Conservation (phyloP, 495 filamentous ascomycete genomes). For the Penicillium silybi region DNA sequence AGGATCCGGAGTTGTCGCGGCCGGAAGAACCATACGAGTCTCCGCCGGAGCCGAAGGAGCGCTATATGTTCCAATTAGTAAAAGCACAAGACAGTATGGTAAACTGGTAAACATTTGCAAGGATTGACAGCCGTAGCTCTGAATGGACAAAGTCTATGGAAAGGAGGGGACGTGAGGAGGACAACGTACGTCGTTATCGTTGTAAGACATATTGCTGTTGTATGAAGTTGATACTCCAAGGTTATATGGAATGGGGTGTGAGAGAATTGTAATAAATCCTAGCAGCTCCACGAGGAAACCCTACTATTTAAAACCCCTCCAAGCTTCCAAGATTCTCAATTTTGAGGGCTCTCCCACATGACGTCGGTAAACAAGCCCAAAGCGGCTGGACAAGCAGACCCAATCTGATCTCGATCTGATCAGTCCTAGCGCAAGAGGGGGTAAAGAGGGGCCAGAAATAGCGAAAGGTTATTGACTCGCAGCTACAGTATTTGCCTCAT, state of each 20-base stretch:
- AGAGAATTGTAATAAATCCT: not conserved
- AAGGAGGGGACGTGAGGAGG: not conserved
- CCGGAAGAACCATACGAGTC: not conserved
- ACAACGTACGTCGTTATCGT: slow-evolving; percentile 4
- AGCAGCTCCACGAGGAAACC: not conserved
- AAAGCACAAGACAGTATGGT: too few species aligned
- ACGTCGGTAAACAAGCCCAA: not conserved
- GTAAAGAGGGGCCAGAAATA: not conserved
- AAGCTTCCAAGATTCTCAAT: not conserved
- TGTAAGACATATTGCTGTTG: slow-evolving; percentile 3
- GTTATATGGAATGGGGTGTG: not conserved
- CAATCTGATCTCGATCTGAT: slow-evolving; percentile 4
- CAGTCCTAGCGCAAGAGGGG: slow-evolving; percentile 1
- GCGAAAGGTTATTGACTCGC: not conserved
- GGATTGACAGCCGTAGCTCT: not conserved
- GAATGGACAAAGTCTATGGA: not conserved
- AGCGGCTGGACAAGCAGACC: not conserved
- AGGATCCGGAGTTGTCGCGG: not conserved
- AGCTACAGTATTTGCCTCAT: not conserved
- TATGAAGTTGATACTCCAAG: not conserved
- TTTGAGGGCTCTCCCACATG: not conserved
- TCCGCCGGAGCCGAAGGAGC: not conserved
- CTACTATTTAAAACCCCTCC: slow-evolving; percentile 1
- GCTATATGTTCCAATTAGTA: not conserved
- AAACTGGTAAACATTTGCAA: not conserved